phyloP scores from a whole-genome alignment of 1,139 yeast genomes.

The Sugiyamaella novakii region DNA sequence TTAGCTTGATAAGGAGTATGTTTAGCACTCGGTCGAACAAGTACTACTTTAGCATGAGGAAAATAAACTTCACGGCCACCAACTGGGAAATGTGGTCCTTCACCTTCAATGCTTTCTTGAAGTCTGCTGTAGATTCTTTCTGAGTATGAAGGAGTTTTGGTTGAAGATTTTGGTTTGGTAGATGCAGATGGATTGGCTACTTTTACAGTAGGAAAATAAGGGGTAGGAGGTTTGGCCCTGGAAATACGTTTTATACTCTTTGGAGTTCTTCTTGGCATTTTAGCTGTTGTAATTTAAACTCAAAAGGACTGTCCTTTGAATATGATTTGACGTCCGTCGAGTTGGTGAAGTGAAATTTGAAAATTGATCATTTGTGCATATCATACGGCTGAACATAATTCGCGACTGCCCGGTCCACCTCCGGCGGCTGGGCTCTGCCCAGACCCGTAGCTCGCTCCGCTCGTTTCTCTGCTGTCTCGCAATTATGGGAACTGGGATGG shows the following conservation, averaged over 20 bases:
- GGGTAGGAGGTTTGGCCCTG: slow-evolving; percentile 30
- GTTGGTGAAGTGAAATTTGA: slow-evolving; percentile 11
- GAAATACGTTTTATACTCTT: slow-evolving; percentile 29
- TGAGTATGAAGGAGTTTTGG: slow-evolving; percentile 15
- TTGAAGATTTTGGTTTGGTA: background rate
- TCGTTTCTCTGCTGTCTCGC: too few species aligned
- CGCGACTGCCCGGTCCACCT: too few species aligned
- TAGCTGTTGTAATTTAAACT: background rate
- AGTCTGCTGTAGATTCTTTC: slow-evolving; percentile 40
- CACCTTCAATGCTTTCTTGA: slow-evolving; percentile 60
- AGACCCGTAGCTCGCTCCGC: too few species aligned
- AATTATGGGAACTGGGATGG: too few species aligned
- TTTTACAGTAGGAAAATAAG: slow-evolving; percentile 9
- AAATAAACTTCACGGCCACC: slow-evolving; percentile 75
- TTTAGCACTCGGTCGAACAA: slow-evolving; percentile 86
- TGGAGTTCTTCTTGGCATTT: slow-evolving; percentile 29
- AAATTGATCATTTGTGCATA: slow-evolving; percentile 1
- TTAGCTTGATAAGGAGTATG: slow-evolving; percentile 96
- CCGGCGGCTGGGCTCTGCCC: too few species aligned
- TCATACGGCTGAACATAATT: background rate
- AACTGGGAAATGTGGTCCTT: slow-evolving; percentile 75
- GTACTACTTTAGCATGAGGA: slow-evolving; percentile 79
- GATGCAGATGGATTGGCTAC: background rate
- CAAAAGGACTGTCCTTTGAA: background rate
- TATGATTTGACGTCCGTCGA: background rate